These are phyloP conservation scores for Strobilomyces echinocephalus DNA, from an alignment of 768 basidiomycete genomes.

Conservation along the genomic window DNA sequence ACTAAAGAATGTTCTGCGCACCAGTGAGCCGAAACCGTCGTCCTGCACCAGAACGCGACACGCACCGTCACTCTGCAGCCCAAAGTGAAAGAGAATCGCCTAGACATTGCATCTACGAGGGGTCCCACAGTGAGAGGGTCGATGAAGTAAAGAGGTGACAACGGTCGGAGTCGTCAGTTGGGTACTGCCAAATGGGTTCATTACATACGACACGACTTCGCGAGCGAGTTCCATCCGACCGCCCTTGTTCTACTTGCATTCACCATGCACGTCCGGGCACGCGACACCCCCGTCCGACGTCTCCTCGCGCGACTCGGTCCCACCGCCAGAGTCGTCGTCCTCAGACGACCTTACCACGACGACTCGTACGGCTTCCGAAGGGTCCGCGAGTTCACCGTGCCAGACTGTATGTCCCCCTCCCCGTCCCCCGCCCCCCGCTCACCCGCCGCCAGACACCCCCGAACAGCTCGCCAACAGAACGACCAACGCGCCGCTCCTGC, in stretches of 20 bases:
- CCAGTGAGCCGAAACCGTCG: too few species aligned
- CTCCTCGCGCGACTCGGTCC: constrained; percentile 8
- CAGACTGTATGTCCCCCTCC: constrained; percentile 56
- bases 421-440: neutral
- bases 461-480: constrained; percentile 64
- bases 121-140: too few species aligned
- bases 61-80: too few species aligned
- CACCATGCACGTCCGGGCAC: constrained; percentile 18
- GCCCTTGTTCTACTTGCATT: neutral
- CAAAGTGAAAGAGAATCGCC: too few species aligned
- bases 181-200: neutral
- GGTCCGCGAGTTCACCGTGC: constrained; percentile 54
- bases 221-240: constrained; percentile 18
- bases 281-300: constrained; percentile 8
- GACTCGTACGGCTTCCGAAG: constrained; percentile 76
- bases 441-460: constrained; percentile 46
- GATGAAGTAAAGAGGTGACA: too few species aligned
- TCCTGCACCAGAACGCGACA: too few species aligned
- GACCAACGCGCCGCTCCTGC: constrained; percentile 70
- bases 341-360: constrained; percentile 57
- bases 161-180: too few species aligned
- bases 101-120: too few species aligned
- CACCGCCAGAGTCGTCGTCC: constrained; percentile 16
- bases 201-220: neutral
- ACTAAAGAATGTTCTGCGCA: too few species aligned